A percentile compares a stretch with the other conserved stretches of the same genome.
These are phyloP conservation scores for Alternaria solani DNA, from an alignment of 2,329 filamentous ascomycete species.

Conservation along the genomic window DNA sequence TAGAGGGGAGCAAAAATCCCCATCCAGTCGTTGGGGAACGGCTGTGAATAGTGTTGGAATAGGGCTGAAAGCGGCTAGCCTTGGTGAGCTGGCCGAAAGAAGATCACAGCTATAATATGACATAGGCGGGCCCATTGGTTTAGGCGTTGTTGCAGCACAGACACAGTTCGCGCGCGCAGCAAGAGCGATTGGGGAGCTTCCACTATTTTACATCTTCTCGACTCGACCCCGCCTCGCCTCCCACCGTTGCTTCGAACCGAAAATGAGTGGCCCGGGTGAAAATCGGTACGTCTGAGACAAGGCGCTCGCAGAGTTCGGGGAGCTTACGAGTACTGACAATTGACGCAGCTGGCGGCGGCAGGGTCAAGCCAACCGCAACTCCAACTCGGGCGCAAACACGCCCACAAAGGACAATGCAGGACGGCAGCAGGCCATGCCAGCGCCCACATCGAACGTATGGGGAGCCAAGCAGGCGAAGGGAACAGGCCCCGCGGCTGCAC, in stretches of 20 bases:
- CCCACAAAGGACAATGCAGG: slow-evolving; percentile 43
- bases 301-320: background rate
- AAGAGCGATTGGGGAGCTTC: slow-evolving; percentile 29
- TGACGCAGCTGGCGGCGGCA: slow-evolving; percentile 46
- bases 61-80: slow-evolving; percentile 26
- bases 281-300: slow-evolving; percentile 40
- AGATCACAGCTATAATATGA: slow-evolving; percentile 17
- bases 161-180: slow-evolving; percentile 36
- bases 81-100: slow-evolving; percentile 27
- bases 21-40: slow-evolving; percentile 24
- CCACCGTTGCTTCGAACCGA: slow-evolving; percentile 36
- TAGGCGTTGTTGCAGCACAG: slow-evolving; percentile 22
- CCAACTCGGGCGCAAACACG: slow-evolving; percentile 44
- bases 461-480: slow-evolving; percentile 41
- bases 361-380: slow-evolving; percentile 43
- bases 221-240: slow-evolving; percentile 37
- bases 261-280: slow-evolving; percentile 51
- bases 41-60: slow-evolving; percentile 14
- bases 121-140: slow-evolving; percentile 30
- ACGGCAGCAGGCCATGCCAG: slow-evolving; percentile 43
- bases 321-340: slow-evolving; percentile 22
- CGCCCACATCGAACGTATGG: slow-evolving; percentile 48
- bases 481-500: slow-evolving; percentile 26
- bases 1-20: slow-evolving; percentile 17
- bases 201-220: slow-evolving; percentile 42